Conservation (phyloP, 305 asterid genomes). For the Ilex paraguariensis region DNA sequence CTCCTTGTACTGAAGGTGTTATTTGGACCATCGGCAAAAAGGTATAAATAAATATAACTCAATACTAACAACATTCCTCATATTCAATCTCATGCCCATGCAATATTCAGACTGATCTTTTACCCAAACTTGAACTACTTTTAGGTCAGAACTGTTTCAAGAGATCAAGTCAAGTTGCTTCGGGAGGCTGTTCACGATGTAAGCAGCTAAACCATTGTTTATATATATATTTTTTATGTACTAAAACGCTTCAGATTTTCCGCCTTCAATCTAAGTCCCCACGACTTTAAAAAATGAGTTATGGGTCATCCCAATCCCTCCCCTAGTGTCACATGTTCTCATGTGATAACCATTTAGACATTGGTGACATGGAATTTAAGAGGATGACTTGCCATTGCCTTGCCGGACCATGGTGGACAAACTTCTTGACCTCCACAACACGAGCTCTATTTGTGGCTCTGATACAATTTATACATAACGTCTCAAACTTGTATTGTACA, state of each 20-base stretch:
- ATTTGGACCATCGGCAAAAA: constrained; percentile 54
- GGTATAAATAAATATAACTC: constrained; percentile 22
- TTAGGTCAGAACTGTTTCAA: constrained; percentile 64
- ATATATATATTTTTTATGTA: neutral
- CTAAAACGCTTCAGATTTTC: neutral
- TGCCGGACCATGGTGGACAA: no score
- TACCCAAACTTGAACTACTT: constrained; percentile 4
- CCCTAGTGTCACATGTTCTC: no score
- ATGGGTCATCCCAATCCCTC: no score
- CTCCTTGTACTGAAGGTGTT: constrained; percentile 80
- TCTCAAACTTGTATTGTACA: no score
- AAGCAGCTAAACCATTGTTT: constrained; percentile 20
- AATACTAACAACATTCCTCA: neutral
- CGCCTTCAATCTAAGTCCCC: neutral
- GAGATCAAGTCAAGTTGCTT: constrained; percentile 47
- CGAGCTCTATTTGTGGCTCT: no score
- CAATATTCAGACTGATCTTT: neutral
- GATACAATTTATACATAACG: no score
- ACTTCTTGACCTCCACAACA: no score
- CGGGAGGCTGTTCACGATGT: constrained; percentile 72
- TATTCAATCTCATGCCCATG: neutral
- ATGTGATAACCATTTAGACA: no score
- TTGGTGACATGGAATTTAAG: no score
- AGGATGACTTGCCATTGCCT: no score
- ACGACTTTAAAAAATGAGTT: no score